Base-by-base conservation (phyloP, 169 alveolate genomes). In the Babesia ovis region DNA sequence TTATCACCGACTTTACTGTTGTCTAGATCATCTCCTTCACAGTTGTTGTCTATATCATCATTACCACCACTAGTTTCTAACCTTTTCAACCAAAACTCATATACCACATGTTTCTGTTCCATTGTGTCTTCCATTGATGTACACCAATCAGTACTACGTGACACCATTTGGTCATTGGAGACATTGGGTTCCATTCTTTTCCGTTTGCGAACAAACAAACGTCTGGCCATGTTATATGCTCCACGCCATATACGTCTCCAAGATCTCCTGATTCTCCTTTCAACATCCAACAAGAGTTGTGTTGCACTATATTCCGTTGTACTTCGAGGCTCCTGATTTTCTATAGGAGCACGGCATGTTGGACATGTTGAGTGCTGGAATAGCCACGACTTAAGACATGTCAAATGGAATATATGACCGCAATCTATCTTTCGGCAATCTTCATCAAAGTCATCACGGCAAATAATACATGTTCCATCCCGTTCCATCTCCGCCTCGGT, bases 301-400 rank as follows among this genome's bases (percentile, higher is more conserved):
- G 57, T 16, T 12, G 59, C 9, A 20, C 34, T 23, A 23, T 27
- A 34, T 20, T 56, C 67, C 1, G 57, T 64, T 4, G 37, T 35
- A 37, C 22, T 46, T 4, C 27, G 22, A 0, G 34, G 25, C 20
- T 43, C 53, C 11, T 58, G 6, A n/a, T 50, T 68, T 58, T 85
- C 85, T 1, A 83, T 89, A 35, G 69, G 87, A 18, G 75, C 43
- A 46, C 95, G 84, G 45, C 95, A 91, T n/a, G 83, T 83, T 25
- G 95, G 95, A 55, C 95, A 91, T 18, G 92, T 84, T 41, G 86
- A 85, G 42, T 91, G 95, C 66, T 91, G 95, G 67, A 91, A 85
- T 34, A 91, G 81, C 95, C 95, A 91, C 22, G 95, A 84, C 56
- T 91, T 91, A 39, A 91, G 77, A 35, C 95, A 91, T 43, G 85